Evolutionary conservation across 805 yeast genomes (phyloP).

Genomic region (Maudiozyma bulderi): DNA sequence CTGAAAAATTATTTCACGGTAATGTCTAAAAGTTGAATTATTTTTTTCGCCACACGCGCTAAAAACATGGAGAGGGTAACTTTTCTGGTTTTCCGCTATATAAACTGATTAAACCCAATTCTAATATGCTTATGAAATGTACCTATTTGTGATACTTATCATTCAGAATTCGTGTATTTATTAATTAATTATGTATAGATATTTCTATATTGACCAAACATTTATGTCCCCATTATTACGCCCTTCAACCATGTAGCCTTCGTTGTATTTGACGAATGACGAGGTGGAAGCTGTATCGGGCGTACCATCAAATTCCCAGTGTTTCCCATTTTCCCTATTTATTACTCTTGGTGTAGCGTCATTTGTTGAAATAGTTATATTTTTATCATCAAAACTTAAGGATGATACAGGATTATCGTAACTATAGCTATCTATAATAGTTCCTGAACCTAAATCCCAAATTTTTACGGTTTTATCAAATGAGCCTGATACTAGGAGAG

Average conservation of each 20-base stretch:
- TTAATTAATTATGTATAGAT: not conserved
- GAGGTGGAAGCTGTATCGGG: conserved; percentile 54
- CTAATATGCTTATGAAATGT: not conserved
- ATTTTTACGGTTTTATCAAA: conserved; percentile 51
- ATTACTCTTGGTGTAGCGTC: conserved; percentile 42
- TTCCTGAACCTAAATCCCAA: conserved; percentile 67
- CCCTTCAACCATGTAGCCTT: conserved; percentile 61
- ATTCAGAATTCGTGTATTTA: not conserved
- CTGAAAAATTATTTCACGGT: not conserved
- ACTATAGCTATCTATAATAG: conserved; percentile 48
- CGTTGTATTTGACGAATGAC: conserved; percentile 46
- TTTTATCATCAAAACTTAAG: conserved; percentile 47
- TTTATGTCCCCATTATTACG: conserved; percentile 50
- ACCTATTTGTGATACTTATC: not conserved
- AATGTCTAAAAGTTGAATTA: not conserved
- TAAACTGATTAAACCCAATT: not conserved
- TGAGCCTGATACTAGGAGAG: conserved; percentile 52
- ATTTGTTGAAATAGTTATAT: conserved; percentile 45
- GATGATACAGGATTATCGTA: conserved; percentile 47
- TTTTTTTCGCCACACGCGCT: conserved; percentile 2
- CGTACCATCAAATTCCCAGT: conserved; percentile 44
- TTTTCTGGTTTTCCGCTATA: not conserved
- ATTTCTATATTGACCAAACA: conserved; percentile 45
- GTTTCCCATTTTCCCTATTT: conserved; percentile 44
- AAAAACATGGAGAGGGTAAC: not conserved